These are phyloP conservation scores for Penicillium chermesinum DNA, from an alignment of 495 filamentous ascomycete genomes.

Conservation along the genomic window DNA sequence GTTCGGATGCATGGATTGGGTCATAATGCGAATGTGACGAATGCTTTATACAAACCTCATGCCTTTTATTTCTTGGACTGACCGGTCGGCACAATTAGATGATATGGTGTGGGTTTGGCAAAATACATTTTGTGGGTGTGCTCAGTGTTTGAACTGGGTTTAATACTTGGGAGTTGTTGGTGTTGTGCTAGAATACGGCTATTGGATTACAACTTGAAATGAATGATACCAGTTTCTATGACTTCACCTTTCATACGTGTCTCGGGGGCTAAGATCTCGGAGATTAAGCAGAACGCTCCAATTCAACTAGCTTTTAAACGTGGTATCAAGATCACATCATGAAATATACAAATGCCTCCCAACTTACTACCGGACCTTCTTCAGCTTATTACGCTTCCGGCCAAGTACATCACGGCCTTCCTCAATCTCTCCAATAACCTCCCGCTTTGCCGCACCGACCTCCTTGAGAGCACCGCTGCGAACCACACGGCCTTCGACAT, in stretches of 20 bases:
- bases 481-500: constrained; percentile 78
- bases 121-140: not conserved
- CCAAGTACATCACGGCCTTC: constrained; percentile 78
- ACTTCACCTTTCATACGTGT: not conserved
- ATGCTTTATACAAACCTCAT: not conserved
- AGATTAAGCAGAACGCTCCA: not conserved
- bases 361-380: constrained; percentile 34
- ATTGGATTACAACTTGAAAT: too few relatives aligned
- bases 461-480: constrained; percentile 71
- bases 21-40: constrained; percentile 3
- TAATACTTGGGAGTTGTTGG: constrained; percentile 12
- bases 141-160: not conserved
- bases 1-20: constrained; percentile 17
- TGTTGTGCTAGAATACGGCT: constrained; percentile 13
- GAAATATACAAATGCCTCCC: not conserved
- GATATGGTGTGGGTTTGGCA: not conserved
- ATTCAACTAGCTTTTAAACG: constrained; percentile 3
- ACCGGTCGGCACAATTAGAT: too few relatives aligned
- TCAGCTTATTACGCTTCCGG: constrained; percentile 41
- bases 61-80: not conserved
- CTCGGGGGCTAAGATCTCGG: too few relatives aligned
- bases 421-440: constrained; percentile 83
- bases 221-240: constrained; percentile 26
- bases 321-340: constrained; percentile 12
- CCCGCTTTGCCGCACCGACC: constrained; percentile 86